Percentiles rank a stretch among this genome's conserved stretches.
phyloP scores from a whole-genome alignment of 768 basidiomycete species.

The Cyclocybe aegerita region DNA sequence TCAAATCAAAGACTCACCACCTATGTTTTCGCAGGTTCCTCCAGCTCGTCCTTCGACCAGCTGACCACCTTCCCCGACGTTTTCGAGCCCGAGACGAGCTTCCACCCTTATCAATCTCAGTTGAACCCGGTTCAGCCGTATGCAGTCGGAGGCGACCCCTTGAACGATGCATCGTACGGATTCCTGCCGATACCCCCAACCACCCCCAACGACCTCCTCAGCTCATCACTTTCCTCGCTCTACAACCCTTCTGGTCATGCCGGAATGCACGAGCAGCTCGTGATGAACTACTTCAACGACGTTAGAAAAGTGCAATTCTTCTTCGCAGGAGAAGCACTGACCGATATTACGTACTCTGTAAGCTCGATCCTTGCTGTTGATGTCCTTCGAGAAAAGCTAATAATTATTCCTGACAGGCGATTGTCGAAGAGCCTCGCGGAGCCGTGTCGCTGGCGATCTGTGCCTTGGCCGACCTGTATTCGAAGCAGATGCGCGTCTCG shows the following conservation, averaged over 20 bases:
- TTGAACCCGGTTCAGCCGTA: constrained; percentile 10
- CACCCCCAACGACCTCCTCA: constrained; percentile 5
- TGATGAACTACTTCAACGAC: constrained; percentile 75
- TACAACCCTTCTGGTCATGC: constrained; percentile 33
- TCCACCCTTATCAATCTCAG: constrained; percentile 26
- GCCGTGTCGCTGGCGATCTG: constrained; percentile 72
- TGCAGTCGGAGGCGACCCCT: not conserved
- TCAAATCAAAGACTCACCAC: constrained; percentile 11
- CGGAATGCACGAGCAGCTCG: constrained; percentile 52
- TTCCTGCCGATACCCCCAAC: constrained; percentile 15
- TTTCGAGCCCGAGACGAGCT: constrained; percentile 23
- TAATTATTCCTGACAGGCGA: constrained; percentile 32
- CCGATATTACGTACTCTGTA: constrained; percentile 66
- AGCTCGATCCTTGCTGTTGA: constrained; percentile 22
- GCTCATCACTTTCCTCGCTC: constrained; percentile 11
- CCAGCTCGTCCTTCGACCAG: constrained; percentile 37
- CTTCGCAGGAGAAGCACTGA: constrained; percentile 61
- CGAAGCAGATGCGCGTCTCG: constrained; percentile 57
- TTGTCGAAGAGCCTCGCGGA: constrained; percentile 66
- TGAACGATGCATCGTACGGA: constrained; percentile 16
- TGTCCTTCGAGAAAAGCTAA: not conserved
- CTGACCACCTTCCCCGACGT: constrained; percentile 24
- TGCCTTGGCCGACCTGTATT: constrained; percentile 74
- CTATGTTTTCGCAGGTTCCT: constrained; percentile 28
- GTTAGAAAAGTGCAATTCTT: constrained; percentile 67